phyloP scores from a whole-genome alignment of 2,329 filamentous ascomycete genomes.

The Fusarium nygamai region DNA sequence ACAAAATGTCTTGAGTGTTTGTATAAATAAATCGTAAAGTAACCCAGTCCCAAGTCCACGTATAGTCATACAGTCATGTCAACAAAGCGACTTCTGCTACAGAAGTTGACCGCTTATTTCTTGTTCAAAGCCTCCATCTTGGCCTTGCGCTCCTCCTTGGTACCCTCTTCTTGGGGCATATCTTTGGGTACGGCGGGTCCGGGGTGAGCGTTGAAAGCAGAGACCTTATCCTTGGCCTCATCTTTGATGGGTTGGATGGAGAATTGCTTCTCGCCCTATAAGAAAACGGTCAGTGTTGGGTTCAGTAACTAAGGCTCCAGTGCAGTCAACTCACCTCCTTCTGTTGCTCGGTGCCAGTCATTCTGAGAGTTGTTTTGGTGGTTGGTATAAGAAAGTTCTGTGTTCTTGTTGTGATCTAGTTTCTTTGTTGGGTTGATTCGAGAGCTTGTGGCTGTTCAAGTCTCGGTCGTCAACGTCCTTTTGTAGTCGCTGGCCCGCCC shows the following conservation, averaged over 20 bases:
- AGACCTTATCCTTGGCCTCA: conserved; percentile 57
- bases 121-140: conserved; percentile 75
- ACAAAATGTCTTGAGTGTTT: conserved; percentile 5
- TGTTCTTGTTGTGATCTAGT: neutral
- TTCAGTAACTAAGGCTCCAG: neutral
- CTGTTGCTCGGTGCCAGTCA: conserved; percentile 46
- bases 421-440: conserved; percentile 8
- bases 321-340: conserved; percentile 41
- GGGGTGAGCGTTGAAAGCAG: conserved; percentile 64
- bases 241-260: conserved; percentile 58
- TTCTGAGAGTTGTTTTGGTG: conserved; percentile 29
- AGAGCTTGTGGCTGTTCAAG: neutral
- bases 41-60: conserved; percentile 4
- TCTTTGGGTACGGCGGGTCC: conserved; percentile 66
- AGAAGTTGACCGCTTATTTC: conserved; percentile 33
- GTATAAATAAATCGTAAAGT: conserved; percentile 21
- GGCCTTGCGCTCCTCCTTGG: conserved; percentile 74
- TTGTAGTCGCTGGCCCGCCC: conserved; percentile 33
- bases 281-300: conserved; percentile 11
- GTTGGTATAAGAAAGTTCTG: conserved; percentile 1
- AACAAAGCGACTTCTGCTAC: neutral
- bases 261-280: conserved; percentile 56
- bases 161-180: conserved; percentile 66
- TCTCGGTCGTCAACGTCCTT: conserved; percentile 25
- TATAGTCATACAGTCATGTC: conserved; percentile 38